phyloP scores from a whole-genome alignment of 805 yeast genomes.

The Ogataea parapolymorpha region DNA sequence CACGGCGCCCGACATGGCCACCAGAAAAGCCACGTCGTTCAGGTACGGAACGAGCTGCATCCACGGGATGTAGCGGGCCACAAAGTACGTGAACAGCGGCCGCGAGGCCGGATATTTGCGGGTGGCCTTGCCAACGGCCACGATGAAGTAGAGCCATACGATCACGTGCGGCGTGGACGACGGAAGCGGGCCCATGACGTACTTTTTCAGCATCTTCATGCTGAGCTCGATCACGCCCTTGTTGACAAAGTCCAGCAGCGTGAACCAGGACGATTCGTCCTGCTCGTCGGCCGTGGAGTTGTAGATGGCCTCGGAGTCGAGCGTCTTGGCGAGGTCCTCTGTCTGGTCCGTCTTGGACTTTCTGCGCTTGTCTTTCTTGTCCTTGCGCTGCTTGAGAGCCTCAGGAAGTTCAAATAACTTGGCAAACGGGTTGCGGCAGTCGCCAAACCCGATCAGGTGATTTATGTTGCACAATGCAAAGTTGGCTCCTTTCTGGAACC shows the following conservation, averaged over 20 bases:
- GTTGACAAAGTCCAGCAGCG: constrained; percentile 52
- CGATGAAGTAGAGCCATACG: constrained; percentile 72
- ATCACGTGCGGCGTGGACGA: constrained; percentile 70
- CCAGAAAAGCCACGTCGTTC: constrained; percentile 49
- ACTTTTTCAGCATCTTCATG: constrained; percentile 63
- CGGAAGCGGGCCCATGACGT: constrained; percentile 66
- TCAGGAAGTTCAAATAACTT: constrained; percentile 69
- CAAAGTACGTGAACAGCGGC: constrained; percentile 46
- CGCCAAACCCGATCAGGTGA: constrained; percentile 77
- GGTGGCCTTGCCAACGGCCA: constrained; percentile 58
- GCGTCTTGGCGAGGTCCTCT: constrained; percentile 11
- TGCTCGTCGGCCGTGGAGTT: constrained; percentile 30
- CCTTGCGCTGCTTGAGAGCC: constrained; percentile 67
- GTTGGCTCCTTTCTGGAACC: constrained; percentile 72
- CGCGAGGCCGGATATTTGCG: constrained; percentile 43
- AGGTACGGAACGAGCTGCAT: constrained; percentile 58
- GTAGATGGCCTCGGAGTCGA: constrained; percentile 24
- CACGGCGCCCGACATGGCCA: constrained; percentile 26
- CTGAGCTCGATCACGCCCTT: constrained; percentile 65
- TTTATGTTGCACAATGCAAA: constrained; percentile 75
- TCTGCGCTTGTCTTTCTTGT: constrained; percentile 64
- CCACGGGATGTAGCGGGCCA: constrained; percentile 66
- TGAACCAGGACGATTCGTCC: constrained; percentile 49
- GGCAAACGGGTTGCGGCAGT: constrained; percentile 72
- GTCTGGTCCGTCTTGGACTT: constrained; percentile 31